phyloP scores from a whole-genome alignment of 2,329 filamentous ascomycete genomes.

The Sporothrix protearum region DNA sequence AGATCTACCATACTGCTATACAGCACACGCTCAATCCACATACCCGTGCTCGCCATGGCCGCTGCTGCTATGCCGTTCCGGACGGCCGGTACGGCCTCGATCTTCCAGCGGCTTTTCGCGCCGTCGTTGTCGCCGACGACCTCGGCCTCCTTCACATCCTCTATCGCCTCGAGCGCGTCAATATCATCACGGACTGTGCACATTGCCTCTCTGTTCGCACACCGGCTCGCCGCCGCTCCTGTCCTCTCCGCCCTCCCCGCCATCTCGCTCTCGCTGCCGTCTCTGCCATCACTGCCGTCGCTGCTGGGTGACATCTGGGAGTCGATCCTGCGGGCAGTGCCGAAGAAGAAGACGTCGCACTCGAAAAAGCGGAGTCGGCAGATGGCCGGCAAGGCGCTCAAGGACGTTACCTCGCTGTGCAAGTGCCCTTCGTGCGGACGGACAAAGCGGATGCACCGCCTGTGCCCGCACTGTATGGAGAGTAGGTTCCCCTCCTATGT shows the following conservation, averaged over 20 bases:
- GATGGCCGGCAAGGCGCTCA: conserved; percentile 90
- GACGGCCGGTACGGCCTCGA: conserved; percentile 20
- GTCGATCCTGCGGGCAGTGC: conserved; percentile 83
- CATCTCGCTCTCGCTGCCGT: conserved; percentile 42
- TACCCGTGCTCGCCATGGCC: background rate
- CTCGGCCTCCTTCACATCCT: conserved; percentile 15
- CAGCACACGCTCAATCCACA: conserved; percentile 11
- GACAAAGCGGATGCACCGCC: conserved; percentile 79
- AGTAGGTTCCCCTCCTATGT: conserved; percentile 13
- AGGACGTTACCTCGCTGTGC: conserved; percentile 84
- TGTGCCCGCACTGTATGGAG: conserved; percentile 72
- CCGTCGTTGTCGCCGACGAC: conserved; percentile 3
- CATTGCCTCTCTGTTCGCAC: conserved; percentile 44
- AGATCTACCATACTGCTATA: no score
- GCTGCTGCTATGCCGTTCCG: conserved; percentile 24
- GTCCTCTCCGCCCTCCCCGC: conserved; percentile 35
- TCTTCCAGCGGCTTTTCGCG: conserved; percentile 21
- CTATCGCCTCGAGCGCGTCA: conserved; percentile 11
- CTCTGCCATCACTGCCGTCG: conserved; percentile 55
- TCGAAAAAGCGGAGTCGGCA: conserved; percentile 91
- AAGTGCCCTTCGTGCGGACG: conserved; percentile 86
- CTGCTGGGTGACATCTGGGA: conserved; percentile 81
- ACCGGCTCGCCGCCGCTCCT: conserved; percentile 37
- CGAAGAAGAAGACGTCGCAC: conserved; percentile 98
- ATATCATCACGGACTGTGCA: conserved; percentile 22